phyloP scores from a whole-genome alignment of 805 yeast species.

The Wickerhamia fluorescens region DNA sequence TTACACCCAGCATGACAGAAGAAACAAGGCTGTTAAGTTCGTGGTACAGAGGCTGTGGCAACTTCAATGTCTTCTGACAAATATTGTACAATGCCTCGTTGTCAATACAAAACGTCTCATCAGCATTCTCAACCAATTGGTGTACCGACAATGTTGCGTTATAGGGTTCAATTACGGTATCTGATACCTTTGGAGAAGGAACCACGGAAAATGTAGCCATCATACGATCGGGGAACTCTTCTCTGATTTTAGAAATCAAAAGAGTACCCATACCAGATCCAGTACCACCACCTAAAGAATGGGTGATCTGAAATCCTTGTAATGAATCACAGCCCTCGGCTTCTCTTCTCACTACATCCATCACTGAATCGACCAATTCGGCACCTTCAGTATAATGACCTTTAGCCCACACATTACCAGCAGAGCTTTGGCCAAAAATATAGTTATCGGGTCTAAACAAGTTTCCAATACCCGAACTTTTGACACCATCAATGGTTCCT shows the following conservation, averaged over 20 bases:
- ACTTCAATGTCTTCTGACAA: slow-evolving; percentile 78
- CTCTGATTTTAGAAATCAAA: slow-evolving; percentile 76
- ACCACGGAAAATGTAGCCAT: slow-evolving; percentile 91
- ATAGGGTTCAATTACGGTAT: slow-evolving; percentile 93
- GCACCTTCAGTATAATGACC: slow-evolving; percentile 98
- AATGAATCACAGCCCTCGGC: slow-evolving; percentile 89
- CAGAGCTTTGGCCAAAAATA: slow-evolving; percentile 84
- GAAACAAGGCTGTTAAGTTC: slow-evolving; percentile 81
- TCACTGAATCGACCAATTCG: slow-evolving; percentile 80
- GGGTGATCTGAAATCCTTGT: slow-evolving; percentile 86
- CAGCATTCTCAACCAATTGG: slow-evolving; percentile 84
- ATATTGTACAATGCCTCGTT: slow-evolving; percentile 90
- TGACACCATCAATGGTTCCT: slow-evolving; percentile 83
- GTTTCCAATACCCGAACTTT: slow-evolving; percentile 73
- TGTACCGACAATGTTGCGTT: slow-evolving; percentile 87
- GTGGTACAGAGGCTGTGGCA: slow-evolving; percentile 68
- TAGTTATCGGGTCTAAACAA: slow-evolving; percentile 89
- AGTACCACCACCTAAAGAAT: slow-evolving; percentile 69
- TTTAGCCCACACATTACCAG: slow-evolving; percentile 96
- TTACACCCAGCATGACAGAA: slow-evolving; percentile 91
- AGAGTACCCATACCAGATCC: slow-evolving; percentile 96
- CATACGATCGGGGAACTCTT: slow-evolving; percentile 93
- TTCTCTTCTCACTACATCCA: slow-evolving; percentile 88
- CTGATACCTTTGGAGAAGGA: slow-evolving; percentile 87
- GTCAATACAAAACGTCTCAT: slow-evolving; percentile 92